phyloP scores from a whole-genome alignment of 179 eudicot genomes.

The Camellia oleifera region DNA sequence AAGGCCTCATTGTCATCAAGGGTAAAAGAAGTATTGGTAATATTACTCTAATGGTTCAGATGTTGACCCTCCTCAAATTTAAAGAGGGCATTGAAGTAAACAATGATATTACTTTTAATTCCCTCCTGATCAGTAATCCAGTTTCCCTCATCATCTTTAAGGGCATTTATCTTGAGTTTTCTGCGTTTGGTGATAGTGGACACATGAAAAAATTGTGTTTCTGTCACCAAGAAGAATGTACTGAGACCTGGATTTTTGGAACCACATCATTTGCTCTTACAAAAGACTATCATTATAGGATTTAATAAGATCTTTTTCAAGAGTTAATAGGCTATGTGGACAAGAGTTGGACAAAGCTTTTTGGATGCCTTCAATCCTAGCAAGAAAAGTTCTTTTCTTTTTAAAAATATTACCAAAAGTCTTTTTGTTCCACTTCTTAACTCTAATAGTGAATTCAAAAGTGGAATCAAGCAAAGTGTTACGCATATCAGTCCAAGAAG shows the following conservation, averaged over 20 bases:
- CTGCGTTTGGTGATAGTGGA: not conserved
- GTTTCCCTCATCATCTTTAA: not conserved
- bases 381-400: not conserved
- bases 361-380: not conserved
- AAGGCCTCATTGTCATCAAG: no score
- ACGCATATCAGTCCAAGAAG: no score
- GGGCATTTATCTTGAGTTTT: no score
- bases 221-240: not conserved
- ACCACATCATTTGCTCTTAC: not conserved
- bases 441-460: no score
- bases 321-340: not conserved
- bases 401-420: not conserved
- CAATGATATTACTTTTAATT: no score
- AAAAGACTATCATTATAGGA: no score
- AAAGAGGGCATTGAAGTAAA: no score
- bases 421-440: no score
- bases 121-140: not conserved
- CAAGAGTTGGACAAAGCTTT: not conserved
- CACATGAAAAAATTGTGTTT: not conserved
- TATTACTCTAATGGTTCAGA: no score
- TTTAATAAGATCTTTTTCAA: not conserved
- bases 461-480: no score
- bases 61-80: no score
- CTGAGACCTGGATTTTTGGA: not conserved
- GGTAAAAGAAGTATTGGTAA: no score